These are phyloP conservation scores for Biscogniauxia mediterranea DNA, from an alignment of 2,329 filamentous ascomycete species.

Conservation along the genomic window DNA sequence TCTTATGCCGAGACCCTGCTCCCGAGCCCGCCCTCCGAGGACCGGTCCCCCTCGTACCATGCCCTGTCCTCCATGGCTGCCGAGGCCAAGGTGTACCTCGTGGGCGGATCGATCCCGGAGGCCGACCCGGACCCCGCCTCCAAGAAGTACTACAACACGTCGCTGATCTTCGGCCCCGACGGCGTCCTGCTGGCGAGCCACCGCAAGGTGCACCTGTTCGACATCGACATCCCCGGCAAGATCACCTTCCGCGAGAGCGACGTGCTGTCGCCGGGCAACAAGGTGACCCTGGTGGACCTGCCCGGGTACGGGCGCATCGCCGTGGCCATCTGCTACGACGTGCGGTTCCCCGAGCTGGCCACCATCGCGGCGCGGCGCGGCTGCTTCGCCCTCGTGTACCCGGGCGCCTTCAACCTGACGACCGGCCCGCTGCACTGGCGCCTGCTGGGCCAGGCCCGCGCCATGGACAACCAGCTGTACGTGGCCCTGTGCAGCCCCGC, in stretches of 20 bases:
- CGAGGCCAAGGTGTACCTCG: constrained; percentile 75
- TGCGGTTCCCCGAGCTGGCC: constrained; percentile 92
- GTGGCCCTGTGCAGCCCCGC: constrained; percentile 91
- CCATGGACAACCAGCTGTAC: constrained; percentile 92
- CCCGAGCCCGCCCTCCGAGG: constrained; percentile 68
- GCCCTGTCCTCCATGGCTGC: constrained; percentile 77
- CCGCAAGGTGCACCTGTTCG: constrained; percentile 93
- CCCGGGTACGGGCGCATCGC: constrained; percentile 86
- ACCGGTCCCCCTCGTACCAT: constrained; percentile 79
- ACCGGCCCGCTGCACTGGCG: constrained; percentile 93
- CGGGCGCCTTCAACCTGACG: constrained; percentile 94
- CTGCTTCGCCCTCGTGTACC: constrained; percentile 87
- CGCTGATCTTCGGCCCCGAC: constrained; percentile 74
- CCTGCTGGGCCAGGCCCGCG: constrained; percentile 76
- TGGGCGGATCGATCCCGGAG: constrained; percentile 93
- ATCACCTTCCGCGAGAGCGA: constrained; percentile 91
- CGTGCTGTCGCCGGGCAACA: constrained; percentile 80
- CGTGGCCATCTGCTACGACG: constrained; percentile 94
- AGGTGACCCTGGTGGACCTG: constrained; percentile 80
- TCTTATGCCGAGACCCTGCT: constrained; percentile 86
- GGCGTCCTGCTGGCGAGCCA: constrained; percentile 84
- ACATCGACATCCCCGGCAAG: constrained; percentile 95
- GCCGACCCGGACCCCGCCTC: constrained; percentile 52
- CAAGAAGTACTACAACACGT: constrained; percentile 85
- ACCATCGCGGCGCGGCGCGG: constrained; percentile 82